These are phyloP conservation scores for Rhizopogon sp. DNA, from an alignment of 768 basidiomycete genomes.

Conservation along the genomic window DNA sequence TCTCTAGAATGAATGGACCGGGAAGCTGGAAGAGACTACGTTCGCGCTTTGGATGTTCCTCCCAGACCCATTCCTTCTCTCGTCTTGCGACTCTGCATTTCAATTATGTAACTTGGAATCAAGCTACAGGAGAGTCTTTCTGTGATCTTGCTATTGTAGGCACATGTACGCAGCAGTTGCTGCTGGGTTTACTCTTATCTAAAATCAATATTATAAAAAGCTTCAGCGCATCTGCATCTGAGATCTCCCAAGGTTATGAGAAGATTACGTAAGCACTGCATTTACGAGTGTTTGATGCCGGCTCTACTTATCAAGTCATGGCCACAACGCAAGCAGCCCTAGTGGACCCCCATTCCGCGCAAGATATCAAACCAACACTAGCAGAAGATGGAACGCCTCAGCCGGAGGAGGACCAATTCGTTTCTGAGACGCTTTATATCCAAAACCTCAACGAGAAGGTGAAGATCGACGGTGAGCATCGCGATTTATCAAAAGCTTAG, in stretches of 20 bases:
- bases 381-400: conserved; percentile 11
- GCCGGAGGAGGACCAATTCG: conserved; percentile 36
- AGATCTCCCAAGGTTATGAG: not conserved
- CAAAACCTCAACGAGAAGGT: conserved; percentile 97
- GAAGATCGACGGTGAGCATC: conserved; percentile 59
- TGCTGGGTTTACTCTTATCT: not conserved
- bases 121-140: not conserved
- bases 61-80: not conserved
- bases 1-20: not conserved
- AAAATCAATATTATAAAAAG: not conserved
- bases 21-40: not conserved
- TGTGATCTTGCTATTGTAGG: not conserved
- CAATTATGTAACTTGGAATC: too few species aligned
- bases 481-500: not conserved
- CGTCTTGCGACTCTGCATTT: not conserved
- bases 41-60: not conserved
- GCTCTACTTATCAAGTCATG: conserved; percentile 21
- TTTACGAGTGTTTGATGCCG: not conserved
- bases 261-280: not conserved
- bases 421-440: conserved; percentile 88
- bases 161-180: not conserved
- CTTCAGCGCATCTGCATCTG: too few species aligned
- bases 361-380: conserved; percentile 15
- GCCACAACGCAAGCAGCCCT: conserved; percentile 32
- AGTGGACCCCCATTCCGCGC: conserved; percentile 20